Evolutionary conservation across 805 yeast genomes (phyloP).

Genomic region (Pichia gijzeniarum): DNA sequence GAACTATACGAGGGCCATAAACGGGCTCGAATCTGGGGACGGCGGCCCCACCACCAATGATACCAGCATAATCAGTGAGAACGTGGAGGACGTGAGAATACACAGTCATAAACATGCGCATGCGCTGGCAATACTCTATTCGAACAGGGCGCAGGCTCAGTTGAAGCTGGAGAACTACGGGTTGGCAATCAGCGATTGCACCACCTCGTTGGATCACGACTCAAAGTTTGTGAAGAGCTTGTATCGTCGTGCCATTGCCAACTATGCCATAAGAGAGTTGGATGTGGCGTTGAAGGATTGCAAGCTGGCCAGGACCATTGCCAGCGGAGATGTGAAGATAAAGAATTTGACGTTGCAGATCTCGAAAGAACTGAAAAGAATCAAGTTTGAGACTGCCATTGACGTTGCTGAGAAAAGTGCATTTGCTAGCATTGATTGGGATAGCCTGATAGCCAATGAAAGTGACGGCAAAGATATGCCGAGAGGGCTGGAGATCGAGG

Average conservation of each 20-base stretch:
- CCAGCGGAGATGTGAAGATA: slow-evolving; percentile 69
- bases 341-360: slow-evolving; percentile 56
- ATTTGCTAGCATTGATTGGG: slow-evolving; percentile 42
- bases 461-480: slow-evolving; percentile 43
- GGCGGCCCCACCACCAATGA: background rate
- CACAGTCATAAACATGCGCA: slow-evolving; percentile 18
- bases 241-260: slow-evolving; percentile 80
- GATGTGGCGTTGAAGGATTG: slow-evolving; percentile 69
- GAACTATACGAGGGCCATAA: slow-evolving; percentile 69
- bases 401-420: slow-evolving; percentile 57
- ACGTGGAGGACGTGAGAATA: slow-evolving; percentile 7
- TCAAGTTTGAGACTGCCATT: slow-evolving; percentile 83
- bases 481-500: slow-evolving; percentile 33
- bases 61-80: background rate
- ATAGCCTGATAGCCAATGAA: slow-evolving; percentile 28
- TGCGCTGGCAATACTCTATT: slow-evolving; percentile 54
- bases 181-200: slow-evolving; percentile 73
- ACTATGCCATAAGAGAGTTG: slow-evolving; percentile 69
- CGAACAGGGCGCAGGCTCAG: slow-evolving; percentile 88
- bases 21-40: slow-evolving; percentile 14
- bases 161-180: slow-evolving; percentile 85
- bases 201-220: slow-evolving; percentile 61
- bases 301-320: slow-evolving; percentile 48
- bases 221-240: slow-evolving; percentile 68
- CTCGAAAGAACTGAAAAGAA: slow-evolving; percentile 55